These are phyloP conservation scores for Penicillium sp. DNA, from an alignment of 2,329 filamentous ascomycete genomes.

Conservation along the genomic window DNA sequence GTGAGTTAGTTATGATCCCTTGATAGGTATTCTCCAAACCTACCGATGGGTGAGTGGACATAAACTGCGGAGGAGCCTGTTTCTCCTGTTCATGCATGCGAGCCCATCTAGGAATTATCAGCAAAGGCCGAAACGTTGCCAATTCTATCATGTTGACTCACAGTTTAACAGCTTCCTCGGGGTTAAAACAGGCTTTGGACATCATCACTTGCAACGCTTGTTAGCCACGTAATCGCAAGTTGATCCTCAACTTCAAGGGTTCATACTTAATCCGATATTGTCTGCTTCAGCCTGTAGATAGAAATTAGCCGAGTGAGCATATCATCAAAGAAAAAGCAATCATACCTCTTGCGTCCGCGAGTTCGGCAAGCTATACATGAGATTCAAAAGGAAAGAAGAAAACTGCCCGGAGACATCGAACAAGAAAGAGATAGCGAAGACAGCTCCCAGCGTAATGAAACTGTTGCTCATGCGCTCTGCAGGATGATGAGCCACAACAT, in stretches of 20 bases:
- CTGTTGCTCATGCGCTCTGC: conserved; percentile 56
- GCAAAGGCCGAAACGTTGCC: background rate
- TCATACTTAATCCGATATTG: conserved; percentile 57
- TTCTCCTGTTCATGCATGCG: conserved; percentile 53
- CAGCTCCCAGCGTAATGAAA: conserved; percentile 34
- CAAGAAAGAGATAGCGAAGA: conserved; percentile 31
- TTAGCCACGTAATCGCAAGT: conserved; percentile 16
- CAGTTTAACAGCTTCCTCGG: conserved; percentile 55
- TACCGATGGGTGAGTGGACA: conserved; percentile 61
- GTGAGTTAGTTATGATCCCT: background rate
- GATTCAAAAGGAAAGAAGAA: conserved; percentile 45
- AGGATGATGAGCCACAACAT: conserved; percentile 59
- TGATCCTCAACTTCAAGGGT: background rate
- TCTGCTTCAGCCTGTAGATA: conserved; percentile 56
- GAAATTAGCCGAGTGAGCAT: conserved; percentile 9
- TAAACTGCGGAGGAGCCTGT: conserved; percentile 53
- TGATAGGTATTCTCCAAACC: background rate
- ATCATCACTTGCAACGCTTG: conserved; percentile 54
- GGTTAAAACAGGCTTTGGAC: conserved; percentile 61
- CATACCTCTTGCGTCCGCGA: conserved; percentile 57
- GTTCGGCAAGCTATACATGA: conserved; percentile 56
- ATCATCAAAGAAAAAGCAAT: background rate
- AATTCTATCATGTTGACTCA: conserved; percentile 27
- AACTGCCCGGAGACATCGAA: conserved; percentile 45
- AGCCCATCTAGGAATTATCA: conserved; percentile 43